Evolutionary conservation across 345 rosid species (phyloP).

Genomic region (Lenwebbia sp.): DNA sequence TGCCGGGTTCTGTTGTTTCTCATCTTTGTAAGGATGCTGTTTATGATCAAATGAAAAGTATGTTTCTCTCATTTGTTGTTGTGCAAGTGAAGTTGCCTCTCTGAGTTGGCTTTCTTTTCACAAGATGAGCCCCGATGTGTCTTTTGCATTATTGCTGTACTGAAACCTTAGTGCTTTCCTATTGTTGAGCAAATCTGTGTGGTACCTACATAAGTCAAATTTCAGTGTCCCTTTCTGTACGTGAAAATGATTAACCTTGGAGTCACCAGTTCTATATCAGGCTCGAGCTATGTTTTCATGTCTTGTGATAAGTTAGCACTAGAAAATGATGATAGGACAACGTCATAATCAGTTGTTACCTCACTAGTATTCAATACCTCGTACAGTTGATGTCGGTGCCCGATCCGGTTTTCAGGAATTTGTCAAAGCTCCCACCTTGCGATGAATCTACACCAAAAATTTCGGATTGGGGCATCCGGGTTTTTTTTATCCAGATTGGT

Average conservation of each 20-base stretch:
- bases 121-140: not conserved
- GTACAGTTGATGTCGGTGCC: not conserved
- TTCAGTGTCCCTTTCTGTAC: not conserved
- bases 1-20: not conserved
- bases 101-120: not conserved
- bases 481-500: not conserved
- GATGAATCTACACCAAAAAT: not conserved
- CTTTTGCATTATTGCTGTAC: not conserved
- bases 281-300: not conserved
- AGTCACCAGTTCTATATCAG: not conserved
- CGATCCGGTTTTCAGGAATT: not conserved
- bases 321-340: not conserved
- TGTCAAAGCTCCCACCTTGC: not conserved
- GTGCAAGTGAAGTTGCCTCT: not conserved
- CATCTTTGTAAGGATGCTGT: not conserved
- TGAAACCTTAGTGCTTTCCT: not conserved
- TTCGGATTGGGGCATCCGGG: not conserved
- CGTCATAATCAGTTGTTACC: not conserved
- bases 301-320: not conserved
- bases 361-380: not conserved
- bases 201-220: not conserved
- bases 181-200: not conserved
- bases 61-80: not conserved
- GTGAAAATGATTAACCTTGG: not conserved
- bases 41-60: not conserved